Conservation (phyloP, 2,329 filamentous ascomycete genomes). For the Rugonectria rugulosa region DNA sequence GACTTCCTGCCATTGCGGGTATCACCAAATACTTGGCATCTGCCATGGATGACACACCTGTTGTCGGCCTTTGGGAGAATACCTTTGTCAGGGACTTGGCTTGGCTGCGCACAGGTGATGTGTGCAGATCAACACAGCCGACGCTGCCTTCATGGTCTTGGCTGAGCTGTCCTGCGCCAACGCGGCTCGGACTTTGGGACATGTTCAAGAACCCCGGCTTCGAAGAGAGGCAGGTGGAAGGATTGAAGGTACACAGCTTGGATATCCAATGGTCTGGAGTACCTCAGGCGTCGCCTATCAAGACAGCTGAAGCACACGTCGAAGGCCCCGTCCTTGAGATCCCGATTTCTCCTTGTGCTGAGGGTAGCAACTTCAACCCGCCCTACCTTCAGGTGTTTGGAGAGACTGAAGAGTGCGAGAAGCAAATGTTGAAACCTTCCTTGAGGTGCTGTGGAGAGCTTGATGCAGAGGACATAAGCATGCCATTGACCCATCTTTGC, state of each 20-base stretch:
- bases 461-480: neutral
- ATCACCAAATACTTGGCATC: neutral
- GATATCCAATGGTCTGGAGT: neutral
- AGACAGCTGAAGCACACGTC: neutral
- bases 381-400: neutral
- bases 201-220: neutral
- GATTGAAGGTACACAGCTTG: neutral
- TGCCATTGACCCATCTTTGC: neutral
- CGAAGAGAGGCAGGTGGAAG: neutral
- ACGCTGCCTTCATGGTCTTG: neutral
- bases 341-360: neutral
- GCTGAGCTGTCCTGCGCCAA: neutral
- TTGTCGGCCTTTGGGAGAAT: neutral
- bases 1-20: neutral
- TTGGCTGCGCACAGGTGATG: neutral
- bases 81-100: neutral
- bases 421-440: neutral
- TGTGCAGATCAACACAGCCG: neutral
- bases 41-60: neutral
- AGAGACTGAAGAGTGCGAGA: neutral
- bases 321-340: neutral
- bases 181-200: neutral
- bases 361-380: neutral
- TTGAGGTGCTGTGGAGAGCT: neutral
- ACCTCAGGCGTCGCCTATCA: neutral